These are phyloP conservation scores for Termitomyces sp. DNA, from an alignment of 768 basidiomycete species.

Conservation along the genomic window DNA sequence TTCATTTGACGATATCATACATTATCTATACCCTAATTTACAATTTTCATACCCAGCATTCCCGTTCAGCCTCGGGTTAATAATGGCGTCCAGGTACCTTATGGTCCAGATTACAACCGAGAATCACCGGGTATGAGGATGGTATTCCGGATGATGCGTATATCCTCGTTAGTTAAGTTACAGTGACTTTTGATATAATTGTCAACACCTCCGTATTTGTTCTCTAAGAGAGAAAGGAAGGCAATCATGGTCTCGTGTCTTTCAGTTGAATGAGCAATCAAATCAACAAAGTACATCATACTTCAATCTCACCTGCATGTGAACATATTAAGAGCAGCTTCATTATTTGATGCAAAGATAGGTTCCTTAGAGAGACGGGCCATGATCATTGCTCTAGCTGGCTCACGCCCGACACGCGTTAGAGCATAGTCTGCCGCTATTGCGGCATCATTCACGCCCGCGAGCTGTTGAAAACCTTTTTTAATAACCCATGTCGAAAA, in stretches of 20 bases:
- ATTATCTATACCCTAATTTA: conserved; percentile 8
- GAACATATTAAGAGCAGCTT: conserved; percentile 80
- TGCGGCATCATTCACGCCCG: conserved; percentile 57
- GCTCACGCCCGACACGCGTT: conserved; percentile 75
- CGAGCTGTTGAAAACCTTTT: conserved; percentile 46
- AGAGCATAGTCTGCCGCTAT: conserved; percentile 75
- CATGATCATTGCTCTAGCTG: conserved; percentile 66
- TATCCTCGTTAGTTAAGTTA: conserved; percentile 59
- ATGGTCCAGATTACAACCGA: conserved; percentile 8
- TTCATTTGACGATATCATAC: conserved; percentile 3
- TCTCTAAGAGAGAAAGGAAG: conserved; percentile 53
- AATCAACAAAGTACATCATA: neutral
- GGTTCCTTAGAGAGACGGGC: conserved; percentile 64
- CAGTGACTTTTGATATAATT: conserved; percentile 51
- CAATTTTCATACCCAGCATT: conserved; percentile 3
- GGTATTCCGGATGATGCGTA: conserved; percentile 52
- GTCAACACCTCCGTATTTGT: conserved; percentile 65
- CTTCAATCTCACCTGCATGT: conserved; percentile 54
- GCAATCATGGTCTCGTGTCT: conserved; percentile 77
- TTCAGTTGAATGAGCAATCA: conserved; percentile 1
- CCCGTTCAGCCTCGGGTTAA: neutral
- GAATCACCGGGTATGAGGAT: conserved; percentile 33
- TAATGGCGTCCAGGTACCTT: neutral
- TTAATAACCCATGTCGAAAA: neutral
- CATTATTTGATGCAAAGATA: conserved; percentile 63